Conservation (phyloP, 805 yeast genomes). For the Lachancea mirantina region DNA sequence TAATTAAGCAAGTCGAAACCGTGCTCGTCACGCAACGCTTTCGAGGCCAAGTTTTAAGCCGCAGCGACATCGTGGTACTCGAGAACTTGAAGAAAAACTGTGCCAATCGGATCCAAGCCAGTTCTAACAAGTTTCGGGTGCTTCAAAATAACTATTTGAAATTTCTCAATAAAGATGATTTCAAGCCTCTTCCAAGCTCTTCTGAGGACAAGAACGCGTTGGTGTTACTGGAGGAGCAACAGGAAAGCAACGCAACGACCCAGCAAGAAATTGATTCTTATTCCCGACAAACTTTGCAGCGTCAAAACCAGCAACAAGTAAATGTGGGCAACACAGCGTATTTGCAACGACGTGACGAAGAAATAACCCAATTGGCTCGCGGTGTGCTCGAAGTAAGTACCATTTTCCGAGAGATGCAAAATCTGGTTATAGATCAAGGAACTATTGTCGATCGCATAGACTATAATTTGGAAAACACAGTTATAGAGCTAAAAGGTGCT, state of each 20-base stretch:
- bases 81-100: constrained; percentile 76
- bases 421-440: constrained; percentile 90
- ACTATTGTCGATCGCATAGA: constrained; percentile 89
- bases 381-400: constrained; percentile 91
- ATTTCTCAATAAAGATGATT: constrained; percentile 74
- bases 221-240: constrained; percentile 29
- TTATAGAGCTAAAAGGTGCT: constrained; percentile 65
- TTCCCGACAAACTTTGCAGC: constrained; percentile 27
- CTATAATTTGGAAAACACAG: constrained; percentile 80
- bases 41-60: constrained; percentile 30
- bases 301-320: constrained; percentile 24
- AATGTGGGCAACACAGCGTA: constrained; percentile 18
- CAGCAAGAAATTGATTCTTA: constrained; percentile 33
- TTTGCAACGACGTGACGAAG: constrained; percentile 66
- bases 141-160: constrained; percentile 85
- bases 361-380: constrained; percentile 84
- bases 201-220: constrained; percentile 19
- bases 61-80: constrained; percentile 54
- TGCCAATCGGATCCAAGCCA: constrained; percentile 77
- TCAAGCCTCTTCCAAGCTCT: constrained; percentile 37
- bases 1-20: constrained; percentile 59
- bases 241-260: constrained; percentile 15
- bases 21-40: constrained; percentile 33
- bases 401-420: constrained; percentile 88
- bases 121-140: constrained; percentile 71